Evolutionary conservation across 2,329 filamentous ascomycete genomes (phyloP), one percentile per base, ranked within the genome.

Genomic region (Hypoxylon sp.): DNA sequence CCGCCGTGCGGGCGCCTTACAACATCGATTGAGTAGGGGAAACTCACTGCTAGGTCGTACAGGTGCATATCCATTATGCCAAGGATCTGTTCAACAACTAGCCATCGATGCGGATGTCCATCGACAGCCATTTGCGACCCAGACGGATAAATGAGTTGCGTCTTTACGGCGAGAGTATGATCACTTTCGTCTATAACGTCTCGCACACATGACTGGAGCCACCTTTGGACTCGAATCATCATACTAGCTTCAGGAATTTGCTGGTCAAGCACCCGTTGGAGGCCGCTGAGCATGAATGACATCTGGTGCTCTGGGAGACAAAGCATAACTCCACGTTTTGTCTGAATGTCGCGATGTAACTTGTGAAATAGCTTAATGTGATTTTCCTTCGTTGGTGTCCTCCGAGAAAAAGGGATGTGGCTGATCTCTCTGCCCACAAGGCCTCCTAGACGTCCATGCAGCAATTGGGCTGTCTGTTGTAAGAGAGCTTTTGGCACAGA

Each of bases 101-200:
- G 64, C 86, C 86, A 88, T 0, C 86, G 79, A 11, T 83, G 74
- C 0, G 85, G 84, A 61, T 85, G 81, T 0, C 84, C 84, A 47
- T 89, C 85, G 0, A 89, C 77, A 0, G 80, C 67, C 4, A 77
- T 75, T 37, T 85, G 82, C 0, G 78, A 64, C 0, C 87, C 86
- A 2, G 81, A 83, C 0, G 86, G 85, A 47, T 88, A 88, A 2
- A 88, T 85, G 0, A 89, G 74, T 63, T 89, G 85, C 0, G 84
- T 87, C 29, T 81, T 82, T 0, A 83, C 80, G 0, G 82, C 82
- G 0, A 89, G 75, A 0, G 83, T 87, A 43, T 84, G 79, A 59
- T 88, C 86, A 2, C 82, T 88, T 71, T 91, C 89, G 65, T 91
- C 90, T 0, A 92, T 76, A 0, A 92, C 79, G 71, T 92, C 89